phyloP scores from a whole-genome alignment of 2,329 filamentous ascomycete species.

The Aaosphaeria pasadenensis region DNA sequence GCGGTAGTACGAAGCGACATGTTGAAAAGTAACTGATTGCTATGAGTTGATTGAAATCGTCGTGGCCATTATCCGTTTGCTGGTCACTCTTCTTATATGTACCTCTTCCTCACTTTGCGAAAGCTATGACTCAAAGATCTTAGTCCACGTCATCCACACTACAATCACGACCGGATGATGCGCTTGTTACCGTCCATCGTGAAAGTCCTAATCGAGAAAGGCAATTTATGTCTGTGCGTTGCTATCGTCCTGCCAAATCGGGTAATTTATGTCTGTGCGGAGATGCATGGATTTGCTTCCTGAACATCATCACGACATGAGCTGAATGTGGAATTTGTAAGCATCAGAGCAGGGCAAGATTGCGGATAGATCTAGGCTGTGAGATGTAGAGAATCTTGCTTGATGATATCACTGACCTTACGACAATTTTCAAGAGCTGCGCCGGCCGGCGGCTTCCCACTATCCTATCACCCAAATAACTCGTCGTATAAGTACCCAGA shows the following conservation, averaged over 20 bases:
- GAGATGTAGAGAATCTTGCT: no score
- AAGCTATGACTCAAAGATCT: neutral
- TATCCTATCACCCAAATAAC: no score
- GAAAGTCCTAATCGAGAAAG: neutral
- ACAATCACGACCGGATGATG: neutral
- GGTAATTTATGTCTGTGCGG: neutral
- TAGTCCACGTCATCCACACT: neutral
- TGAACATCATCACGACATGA: neutral
- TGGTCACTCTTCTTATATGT: neutral
- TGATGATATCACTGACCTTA: no score
- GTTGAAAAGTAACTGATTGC: neutral
- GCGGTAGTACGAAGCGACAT: conserved; percentile 10
- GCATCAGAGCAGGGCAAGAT: neutral
- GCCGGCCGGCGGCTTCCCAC: no score
- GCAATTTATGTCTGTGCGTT: neutral
- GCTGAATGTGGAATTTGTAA: neutral
- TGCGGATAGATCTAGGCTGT: no score
- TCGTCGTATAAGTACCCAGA: no score
- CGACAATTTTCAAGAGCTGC: no score
- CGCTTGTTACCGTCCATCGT: neutral
- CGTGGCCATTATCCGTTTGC: neutral
- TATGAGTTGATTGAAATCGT: neutral
- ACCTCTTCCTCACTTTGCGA: neutral
- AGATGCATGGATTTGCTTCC: neutral
- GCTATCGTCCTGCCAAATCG: neutral